Evolutionary conservation across 73 alveolate genomes (phyloP).

Genomic region (Blepharisma stoltei): DNA sequence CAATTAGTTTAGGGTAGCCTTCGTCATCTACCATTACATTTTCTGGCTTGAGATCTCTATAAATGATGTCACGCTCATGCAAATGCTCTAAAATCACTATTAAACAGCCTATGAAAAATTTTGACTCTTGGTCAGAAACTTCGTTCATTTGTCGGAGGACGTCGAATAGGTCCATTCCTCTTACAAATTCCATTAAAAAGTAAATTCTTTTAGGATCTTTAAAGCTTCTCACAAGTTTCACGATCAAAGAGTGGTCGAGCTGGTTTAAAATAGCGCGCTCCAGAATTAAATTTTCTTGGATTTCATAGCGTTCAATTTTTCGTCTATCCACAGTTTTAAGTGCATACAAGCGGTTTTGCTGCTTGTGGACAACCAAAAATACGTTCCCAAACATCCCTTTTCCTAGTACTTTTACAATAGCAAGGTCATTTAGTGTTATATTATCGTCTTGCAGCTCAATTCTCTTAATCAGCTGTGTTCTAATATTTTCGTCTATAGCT

Average conservation of each 20-base stretch:
- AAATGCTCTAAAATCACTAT: constrained; percentile 19
- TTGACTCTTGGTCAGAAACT: constrained; percentile 36
- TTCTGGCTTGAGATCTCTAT: constrained; percentile 54
- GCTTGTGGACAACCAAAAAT: constrained; percentile 37
- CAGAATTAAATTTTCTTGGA: constrained; percentile 40
- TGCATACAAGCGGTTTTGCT: constrained; percentile 43
- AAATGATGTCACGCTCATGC: constrained; percentile 38
- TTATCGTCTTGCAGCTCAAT: constrained; percentile 28
- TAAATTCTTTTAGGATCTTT: constrained; percentile 44
- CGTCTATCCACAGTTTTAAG: constrained; percentile 37
- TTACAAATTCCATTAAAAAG: constrained; percentile 46
- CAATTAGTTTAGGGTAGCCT: constrained; percentile 47
- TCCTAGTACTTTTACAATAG: constrained; percentile 37
- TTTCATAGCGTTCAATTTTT: constrained; percentile 33
- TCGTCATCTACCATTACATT: constrained; percentile 49
- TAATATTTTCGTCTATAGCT: constrained; percentile 53
- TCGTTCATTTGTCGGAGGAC: constrained; percentile 50
- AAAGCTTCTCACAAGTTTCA: constrained; percentile 46
- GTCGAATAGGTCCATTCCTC: constrained; percentile 58
- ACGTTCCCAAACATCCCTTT: constrained; percentile 55
- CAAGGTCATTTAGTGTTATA: constrained; percentile 34
- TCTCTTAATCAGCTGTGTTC: constrained; percentile 27
- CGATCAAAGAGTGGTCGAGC: constrained; percentile 44
- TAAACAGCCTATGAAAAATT: constrained; percentile 41
- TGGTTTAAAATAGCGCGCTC: constrained; percentile 35